phyloP scores from a whole-genome alignment of 257 asterid genomes.

The Ilex aquifolium region DNA sequence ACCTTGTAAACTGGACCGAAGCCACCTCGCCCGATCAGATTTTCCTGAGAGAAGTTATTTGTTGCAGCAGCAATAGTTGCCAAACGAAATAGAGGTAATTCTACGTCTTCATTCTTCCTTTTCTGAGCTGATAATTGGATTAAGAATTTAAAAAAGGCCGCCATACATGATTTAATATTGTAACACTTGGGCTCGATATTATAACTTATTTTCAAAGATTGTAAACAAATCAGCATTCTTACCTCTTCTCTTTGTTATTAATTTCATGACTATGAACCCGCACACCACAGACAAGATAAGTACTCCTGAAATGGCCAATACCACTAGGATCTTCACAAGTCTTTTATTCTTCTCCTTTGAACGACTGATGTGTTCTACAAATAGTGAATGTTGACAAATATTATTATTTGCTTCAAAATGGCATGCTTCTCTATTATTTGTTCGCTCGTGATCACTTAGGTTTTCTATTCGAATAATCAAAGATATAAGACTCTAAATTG shows the following conservation, averaged over 20 bases:
- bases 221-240: too few species aligned
- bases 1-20: conserved; percentile 59
- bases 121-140: background rate
- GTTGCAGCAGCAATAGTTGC: conserved; percentile 26
- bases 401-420: background rate
- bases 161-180: background rate
- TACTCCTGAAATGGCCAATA: background rate
- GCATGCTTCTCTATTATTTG: too few species aligned
- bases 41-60: conserved; percentile 25
- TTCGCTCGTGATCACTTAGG: too few species aligned
- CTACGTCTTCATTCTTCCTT: conserved; percentile 20
- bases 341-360: conserved; percentile 1
- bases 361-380: background rate
- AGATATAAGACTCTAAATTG: too few species aligned
- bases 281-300: background rate
- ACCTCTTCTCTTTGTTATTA: background rate
- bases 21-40: conserved; percentile 55
- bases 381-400: background rate
- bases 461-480: too few species aligned
- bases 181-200: too few species aligned
- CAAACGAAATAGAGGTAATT: conserved; percentile 33
- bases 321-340: background rate
- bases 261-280: background rate
- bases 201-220: too few species aligned
- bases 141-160: too few species aligned